These are phyloP conservation scores for Claviceps capensis DNA, from an alignment of 2,329 filamentous ascomycete genomes.

Conservation along the genomic window DNA sequence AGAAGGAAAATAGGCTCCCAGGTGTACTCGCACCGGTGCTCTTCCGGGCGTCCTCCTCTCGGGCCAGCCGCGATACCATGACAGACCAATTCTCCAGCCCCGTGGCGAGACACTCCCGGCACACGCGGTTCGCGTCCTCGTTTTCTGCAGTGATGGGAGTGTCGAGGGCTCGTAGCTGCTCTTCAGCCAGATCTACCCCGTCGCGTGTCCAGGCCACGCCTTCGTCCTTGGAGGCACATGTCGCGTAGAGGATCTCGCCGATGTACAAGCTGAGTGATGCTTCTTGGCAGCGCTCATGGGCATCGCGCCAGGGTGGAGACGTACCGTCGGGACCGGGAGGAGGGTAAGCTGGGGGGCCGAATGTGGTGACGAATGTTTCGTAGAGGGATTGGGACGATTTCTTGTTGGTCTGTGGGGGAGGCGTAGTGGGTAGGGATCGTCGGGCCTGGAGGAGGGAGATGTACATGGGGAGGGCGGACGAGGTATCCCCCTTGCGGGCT, in stretches of 20 bases:
- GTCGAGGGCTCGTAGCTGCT: slow-evolving; percentile 39
- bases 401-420: slow-evolving; percentile 14
- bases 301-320: slow-evolving; percentile 47
- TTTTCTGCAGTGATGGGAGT: slow-evolving; percentile 11
- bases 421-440: slow-evolving; percentile 37
- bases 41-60: slow-evolving; percentile 29
- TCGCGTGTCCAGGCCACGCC: slow-evolving; percentile 85
- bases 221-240: slow-evolving; percentile 38
- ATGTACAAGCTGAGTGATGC: slow-evolving; percentile 80
- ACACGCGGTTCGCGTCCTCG: slow-evolving; percentile 35
- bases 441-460: slow-evolving; percentile 72
- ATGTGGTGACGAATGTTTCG: slow-evolving; percentile 11
- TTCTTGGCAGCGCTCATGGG: slow-evolving; percentile 64
- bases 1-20: slow-evolving; percentile 22
- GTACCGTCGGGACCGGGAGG: slow-evolving; percentile 57
- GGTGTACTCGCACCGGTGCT: slow-evolving; percentile 18
- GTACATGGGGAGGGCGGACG: slow-evolving; percentile 66
- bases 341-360: slow-evolving; percentile 50
- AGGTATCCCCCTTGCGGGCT: slow-evolving; percentile 53
- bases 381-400: slow-evolving; percentile 8
- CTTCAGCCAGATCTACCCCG: slow-evolving; percentile 67
- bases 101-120: slow-evolving; percentile 62
- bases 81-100: slow-evolving; percentile 70
- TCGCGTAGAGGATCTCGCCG: slow-evolving; percentile 79
- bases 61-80: slow-evolving; percentile 59